phyloP scores from a whole-genome alignment of 140 eudicot species.

The Ambrosia hybrid region DNA sequence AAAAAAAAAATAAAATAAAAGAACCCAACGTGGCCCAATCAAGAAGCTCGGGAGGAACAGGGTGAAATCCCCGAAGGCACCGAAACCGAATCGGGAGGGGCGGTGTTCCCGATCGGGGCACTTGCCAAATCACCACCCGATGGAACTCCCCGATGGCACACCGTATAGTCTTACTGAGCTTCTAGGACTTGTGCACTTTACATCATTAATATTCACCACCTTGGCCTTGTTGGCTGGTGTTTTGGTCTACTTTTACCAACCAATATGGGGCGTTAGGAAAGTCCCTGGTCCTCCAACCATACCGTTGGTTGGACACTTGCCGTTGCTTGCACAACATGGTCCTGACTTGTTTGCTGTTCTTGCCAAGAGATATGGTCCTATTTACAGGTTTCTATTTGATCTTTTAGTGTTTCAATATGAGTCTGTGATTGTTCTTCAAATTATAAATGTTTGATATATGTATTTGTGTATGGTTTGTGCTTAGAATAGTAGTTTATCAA shows the following conservation, averaged over 20 bases:
- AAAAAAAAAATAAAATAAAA: no score
- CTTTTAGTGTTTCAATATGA: slow-evolving; percentile 1
- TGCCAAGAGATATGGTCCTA: slow-evolving; percentile 80
- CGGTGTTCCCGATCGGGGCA: no score
- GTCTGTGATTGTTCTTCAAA: background rate
- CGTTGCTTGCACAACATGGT: slow-evolving; percentile 80
- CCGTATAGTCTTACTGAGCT: no score
- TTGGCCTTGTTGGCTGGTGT: slow-evolving; percentile 41
- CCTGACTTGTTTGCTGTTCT: slow-evolving; percentile 76
- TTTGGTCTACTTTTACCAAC: slow-evolving; percentile 61
- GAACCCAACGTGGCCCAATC: no score
- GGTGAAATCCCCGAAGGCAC: no score
- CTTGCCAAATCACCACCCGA: no score
- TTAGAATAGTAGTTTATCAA: background rate
- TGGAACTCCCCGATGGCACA: no score
- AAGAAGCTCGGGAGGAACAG: no score
- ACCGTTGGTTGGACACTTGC: slow-evolving; percentile 85
- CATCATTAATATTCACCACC: slow-evolving; percentile 36
- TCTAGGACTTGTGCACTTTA: background rate
- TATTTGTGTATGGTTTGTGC: background rate
- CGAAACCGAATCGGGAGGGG: no score
- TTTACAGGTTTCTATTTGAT: slow-evolving; percentile 58
- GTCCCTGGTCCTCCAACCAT: slow-evolving; percentile 87
- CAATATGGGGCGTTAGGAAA: slow-evolving; percentile 77
- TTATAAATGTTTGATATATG: background rate